phyloP scores from a whole-genome alignment of 192 early-diverging fungal genomes.

The Dissophora globulifera region DNA sequence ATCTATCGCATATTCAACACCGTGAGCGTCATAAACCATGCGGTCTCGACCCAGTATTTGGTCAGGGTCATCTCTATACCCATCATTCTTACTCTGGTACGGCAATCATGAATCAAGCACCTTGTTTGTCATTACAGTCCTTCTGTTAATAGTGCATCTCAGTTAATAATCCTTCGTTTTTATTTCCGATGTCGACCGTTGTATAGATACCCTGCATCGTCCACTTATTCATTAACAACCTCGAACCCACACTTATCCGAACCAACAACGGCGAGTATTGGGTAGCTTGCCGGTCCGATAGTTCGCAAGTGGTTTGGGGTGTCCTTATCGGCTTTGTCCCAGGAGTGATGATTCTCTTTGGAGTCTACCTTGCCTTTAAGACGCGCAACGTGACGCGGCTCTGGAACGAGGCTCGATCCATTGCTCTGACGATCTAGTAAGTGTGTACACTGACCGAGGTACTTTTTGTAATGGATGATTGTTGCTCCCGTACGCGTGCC shows the following conservation, averaged over 20 bases:
- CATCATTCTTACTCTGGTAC: background rate
- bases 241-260: conserved; percentile 2
- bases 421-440: conserved; percentile 32
- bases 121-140: too few species aligned
- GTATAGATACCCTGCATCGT: conserved; percentile 17
- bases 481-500: too few species aligned
- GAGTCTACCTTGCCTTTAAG: conserved; percentile 30
- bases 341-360: conserved; percentile 20
- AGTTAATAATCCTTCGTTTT: too few species aligned
- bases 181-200: background rate
- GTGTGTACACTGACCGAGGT: too few species aligned
- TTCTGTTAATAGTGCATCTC: too few species aligned
- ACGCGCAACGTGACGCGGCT: conserved; percentile 30
- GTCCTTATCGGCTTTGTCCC: conserved; percentile 3
- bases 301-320: background rate
- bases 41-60: conserved; percentile 7
- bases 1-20: conserved; percentile 65
- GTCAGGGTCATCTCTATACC: conserved; percentile 3
- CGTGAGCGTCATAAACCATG: conserved; percentile 26
- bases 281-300: background rate
- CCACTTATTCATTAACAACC: conserved; percentile 6
- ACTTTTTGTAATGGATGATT: background rate
- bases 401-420: conserved; percentile 41
- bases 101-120: too few species aligned
- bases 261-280: conserved; percentile 12